These are phyloP conservation scores for Tolypocladium album DNA, from an alignment of 2,329 filamentous ascomycete genomes.

Conservation along the genomic window DNA sequence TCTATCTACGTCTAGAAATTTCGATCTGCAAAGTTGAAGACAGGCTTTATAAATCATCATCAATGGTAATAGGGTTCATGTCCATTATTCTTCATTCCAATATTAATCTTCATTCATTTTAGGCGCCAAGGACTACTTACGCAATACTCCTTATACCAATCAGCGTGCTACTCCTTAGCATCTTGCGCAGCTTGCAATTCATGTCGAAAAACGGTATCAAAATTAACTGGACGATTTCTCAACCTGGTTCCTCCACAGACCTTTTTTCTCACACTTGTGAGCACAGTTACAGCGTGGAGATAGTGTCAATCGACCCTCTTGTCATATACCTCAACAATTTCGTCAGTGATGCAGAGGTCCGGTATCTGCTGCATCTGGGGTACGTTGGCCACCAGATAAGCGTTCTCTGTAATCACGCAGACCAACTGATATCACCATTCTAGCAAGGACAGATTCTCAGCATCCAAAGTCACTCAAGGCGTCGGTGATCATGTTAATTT, in stretches of 20 bases:
- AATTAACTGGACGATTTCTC: too few species aligned
- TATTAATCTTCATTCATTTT: too few species aligned
- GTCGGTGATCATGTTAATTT: neutral
- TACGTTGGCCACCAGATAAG: neutral
- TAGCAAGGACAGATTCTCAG: neutral
- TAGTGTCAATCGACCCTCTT: neutral
- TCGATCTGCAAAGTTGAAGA: too few species aligned
- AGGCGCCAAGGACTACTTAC: too few species aligned
- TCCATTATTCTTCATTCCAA: too few species aligned
- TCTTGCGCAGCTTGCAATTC: too few species aligned
- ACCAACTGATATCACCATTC: neutral
- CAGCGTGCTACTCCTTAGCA: too few species aligned
- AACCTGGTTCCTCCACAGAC: neutral
- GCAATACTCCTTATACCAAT: too few species aligned
- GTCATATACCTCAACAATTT: neutral
- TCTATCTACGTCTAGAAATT: too few species aligned
- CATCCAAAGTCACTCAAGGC: neutral
- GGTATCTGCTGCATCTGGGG: neutral
- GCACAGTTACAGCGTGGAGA: neutral
- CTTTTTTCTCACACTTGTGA: neutral
- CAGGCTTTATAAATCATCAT: too few species aligned
- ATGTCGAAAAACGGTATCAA: too few species aligned
- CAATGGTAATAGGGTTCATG: too few species aligned
- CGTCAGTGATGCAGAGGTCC: neutral
- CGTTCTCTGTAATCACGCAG: neutral